Conservation (phyloP, 164 flowering plant species). For the Vitis rotundifolia region DNA sequence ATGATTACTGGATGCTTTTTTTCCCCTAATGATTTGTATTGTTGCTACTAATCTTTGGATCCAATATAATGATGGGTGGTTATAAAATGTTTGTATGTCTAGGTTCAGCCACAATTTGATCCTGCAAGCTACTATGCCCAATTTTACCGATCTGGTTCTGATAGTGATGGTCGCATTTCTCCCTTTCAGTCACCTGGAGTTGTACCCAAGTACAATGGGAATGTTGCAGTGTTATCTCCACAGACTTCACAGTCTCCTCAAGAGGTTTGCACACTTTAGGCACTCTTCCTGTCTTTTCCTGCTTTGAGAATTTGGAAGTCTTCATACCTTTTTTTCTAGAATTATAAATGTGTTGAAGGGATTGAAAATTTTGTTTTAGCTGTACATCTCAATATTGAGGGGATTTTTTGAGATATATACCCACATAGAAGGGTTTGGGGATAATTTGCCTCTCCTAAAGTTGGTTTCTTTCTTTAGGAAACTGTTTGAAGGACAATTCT, state of each 20-base stretch:
- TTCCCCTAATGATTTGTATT: too few relatives aligned
- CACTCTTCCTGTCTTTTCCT: not conserved
- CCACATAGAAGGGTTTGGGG: too few relatives aligned
- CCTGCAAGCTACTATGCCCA: slow-evolving; percentile 74
- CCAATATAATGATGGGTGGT: not conserved
- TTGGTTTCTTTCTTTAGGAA: too few relatives aligned
- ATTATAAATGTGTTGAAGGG: not conserved
- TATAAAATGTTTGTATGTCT: slow-evolving; percentile 11
- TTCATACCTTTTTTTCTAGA: not conserved
- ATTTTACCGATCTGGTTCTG: slow-evolving; percentile 64
- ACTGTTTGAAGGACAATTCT: too few relatives aligned
- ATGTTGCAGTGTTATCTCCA: slow-evolving; percentile 52
- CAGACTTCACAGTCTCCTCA: slow-evolving; percentile 66
- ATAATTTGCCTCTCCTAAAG: too few relatives aligned
- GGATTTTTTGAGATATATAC: too few relatives aligned
- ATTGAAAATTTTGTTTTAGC: too few relatives aligned
- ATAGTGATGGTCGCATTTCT: slow-evolving; percentile 76
- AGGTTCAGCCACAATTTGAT: slow-evolving; percentile 77
- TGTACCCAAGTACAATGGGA: slow-evolving; percentile 71
- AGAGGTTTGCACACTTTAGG: slow-evolving; percentile 51
- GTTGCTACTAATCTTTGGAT: not conserved
- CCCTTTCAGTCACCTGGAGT: slow-evolving; percentile 67
- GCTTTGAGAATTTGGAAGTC: not conserved
- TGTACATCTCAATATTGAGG: too few relatives aligned
- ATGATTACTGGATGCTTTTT: too few relatives aligned